Percentiles rank a stretch among this genome's conserved stretches.
Conservation (phyloP, 768 basidiomycete species). For the Fibroporia radiculosa region DNA sequence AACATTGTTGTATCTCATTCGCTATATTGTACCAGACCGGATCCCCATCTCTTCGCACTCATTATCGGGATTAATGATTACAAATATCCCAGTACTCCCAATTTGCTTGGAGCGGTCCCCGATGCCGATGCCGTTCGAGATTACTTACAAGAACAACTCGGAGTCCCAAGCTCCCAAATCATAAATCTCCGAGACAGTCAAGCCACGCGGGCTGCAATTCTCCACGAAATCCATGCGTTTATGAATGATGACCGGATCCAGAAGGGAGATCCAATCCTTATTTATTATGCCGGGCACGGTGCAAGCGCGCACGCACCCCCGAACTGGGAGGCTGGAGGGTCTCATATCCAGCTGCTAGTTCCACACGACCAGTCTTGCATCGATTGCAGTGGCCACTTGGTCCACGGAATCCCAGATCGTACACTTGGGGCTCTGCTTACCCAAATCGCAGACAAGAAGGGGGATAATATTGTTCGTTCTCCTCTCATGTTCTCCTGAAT, state of each 20-base stretch:
- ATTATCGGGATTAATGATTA: constrained; percentile 39
- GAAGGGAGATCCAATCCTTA: constrained; percentile 26
- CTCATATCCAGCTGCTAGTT: constrained; percentile 28
- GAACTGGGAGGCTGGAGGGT: constrained; percentile 22
- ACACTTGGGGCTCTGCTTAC: constrained; percentile 31
- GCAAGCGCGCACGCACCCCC: constrained; percentile 25
- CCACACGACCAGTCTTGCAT: constrained; percentile 25
- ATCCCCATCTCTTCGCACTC: constrained; percentile 36
- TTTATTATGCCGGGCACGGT: constrained; percentile 43
- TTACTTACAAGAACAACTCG: constrained; percentile 24
- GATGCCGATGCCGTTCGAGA: constrained; percentile 33
- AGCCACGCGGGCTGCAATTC: constrained; percentile 31
- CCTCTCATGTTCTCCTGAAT: neutral
- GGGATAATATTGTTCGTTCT: constrained; percentile 35
- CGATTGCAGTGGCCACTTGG: constrained; percentile 5
- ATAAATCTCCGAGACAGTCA: constrained; percentile 27
- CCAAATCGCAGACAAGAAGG: constrained; percentile 29
- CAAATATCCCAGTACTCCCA: constrained; percentile 8
- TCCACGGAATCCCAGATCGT: constrained; percentile 35
- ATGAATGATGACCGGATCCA: constrained; percentile 15
- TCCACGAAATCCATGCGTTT: constrained; percentile 20
- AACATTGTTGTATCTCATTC: no score
- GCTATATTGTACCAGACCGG: no score
- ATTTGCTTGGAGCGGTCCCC: constrained; percentile 28
- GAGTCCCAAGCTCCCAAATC: constrained; percentile 27